Evolutionary conservation across 106 monocot genomes (phyloP), one percentile per base, ranked within the genome.

Genomic region (Posidonia australis): DNA sequence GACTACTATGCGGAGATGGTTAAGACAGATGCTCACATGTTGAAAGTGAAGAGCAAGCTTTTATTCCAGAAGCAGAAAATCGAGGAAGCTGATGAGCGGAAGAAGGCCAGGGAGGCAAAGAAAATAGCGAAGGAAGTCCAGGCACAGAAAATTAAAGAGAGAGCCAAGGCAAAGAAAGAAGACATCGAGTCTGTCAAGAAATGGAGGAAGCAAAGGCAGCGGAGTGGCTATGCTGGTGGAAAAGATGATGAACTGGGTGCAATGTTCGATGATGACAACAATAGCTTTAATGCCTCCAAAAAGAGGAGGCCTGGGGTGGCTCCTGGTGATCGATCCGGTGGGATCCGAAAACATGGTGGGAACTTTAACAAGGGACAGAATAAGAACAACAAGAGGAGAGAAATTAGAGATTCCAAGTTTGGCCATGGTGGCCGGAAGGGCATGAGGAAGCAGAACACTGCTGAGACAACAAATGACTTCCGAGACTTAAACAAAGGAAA

Each of bases 1-100:
- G 92, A 93, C 46, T 89, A 86, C 60, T 93, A 93, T 36, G 93
- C 93, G 1, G 93, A 93, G 74, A 93, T 93, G 88, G 93, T 93
- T 48, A 93, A 93, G 67, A 63, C 85, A 10, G 93, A 93, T 60
- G 2, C 64, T 47, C 89, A 89, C 63, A 93, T 93, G 93, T 58
- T 89, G 77, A 89, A 89, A 73, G 70, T 94, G 18, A 94, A 94
- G 54, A 79, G 86, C 51, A 89, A 74, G 69, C 68, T 94, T 10
- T 42, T 94, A 25, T 65, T 23, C n/a, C 72, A 86, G 77, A 93
- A 93, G 83, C 79, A 93, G 79, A 79, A 72, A 70, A 94, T 94
- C 9, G 89, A 94, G 77, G 89, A 94, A 71, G 79, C 79, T 5
- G 89, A 94, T 52, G 89, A 86, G 78, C 77, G 93, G 76, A 94